phyloP scores from a whole-genome alignment of 345 rosid species.

The Citrus australasica region DNA sequence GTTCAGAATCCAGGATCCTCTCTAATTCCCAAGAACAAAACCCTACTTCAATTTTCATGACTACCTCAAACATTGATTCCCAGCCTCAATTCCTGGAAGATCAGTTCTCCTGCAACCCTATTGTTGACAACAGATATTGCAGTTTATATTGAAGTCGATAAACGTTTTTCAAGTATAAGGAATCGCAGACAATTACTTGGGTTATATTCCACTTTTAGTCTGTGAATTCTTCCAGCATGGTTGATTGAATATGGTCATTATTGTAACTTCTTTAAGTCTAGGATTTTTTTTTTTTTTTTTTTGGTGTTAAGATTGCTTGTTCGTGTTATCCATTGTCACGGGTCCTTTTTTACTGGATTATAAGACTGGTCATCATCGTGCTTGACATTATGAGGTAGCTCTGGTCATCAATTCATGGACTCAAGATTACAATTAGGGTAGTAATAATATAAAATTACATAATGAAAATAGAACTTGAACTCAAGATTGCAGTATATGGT shows the following conservation, averaged over 20 bases:
- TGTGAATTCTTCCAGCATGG: slow-evolving; percentile 3
- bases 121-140: slow-evolving; percentile 16
- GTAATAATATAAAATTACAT: neutral
- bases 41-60: slow-evolving; percentile 26
- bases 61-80: slow-evolving; percentile 14
- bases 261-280: slow-evolving; percentile 4
- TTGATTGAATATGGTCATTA: neutral
- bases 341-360: neutral
- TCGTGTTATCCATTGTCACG: neutral
- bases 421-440: neutral
- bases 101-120: slow-evolving; percentile 16
- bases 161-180: neutral
- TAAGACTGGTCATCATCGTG: neutral
- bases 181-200: neutral
- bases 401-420: neutral
- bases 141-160: slow-evolving; percentile 19
- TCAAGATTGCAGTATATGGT: neutral
- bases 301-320: neutral
- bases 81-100: slow-evolving; percentile 24
- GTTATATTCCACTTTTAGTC: slow-evolving; percentile 4
- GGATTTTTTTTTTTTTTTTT: slow-evolving; percentile 1
- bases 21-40: slow-evolving; percentile 14
- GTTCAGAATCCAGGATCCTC: slow-evolving; percentile 17
- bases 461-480: neutral
- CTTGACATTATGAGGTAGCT: neutral